phyloP scores from a whole-genome alignment of 129 eudicot genomes.

The Flaveria trinervia region DNA sequence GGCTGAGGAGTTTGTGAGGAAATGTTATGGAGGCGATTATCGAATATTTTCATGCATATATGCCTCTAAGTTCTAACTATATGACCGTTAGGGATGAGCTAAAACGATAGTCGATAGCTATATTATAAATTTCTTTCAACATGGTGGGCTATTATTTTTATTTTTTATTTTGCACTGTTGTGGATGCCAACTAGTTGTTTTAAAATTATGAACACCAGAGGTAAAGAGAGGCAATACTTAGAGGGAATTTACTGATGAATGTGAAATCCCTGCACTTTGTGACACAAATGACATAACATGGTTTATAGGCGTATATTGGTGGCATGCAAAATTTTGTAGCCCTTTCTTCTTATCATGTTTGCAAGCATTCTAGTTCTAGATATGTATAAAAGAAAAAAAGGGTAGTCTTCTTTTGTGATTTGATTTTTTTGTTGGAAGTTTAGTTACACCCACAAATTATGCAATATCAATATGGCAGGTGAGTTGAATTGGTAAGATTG shows the following conservation, averaged over 20 bases:
- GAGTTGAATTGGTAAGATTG: constrained; percentile 8
- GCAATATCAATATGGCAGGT: background rate
- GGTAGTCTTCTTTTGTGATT: background rate
- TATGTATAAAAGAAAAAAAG: background rate
- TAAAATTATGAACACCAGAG: background rate
- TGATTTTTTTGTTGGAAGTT: background rate
- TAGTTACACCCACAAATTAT: background rate
- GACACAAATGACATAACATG: background rate
- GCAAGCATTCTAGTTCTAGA: constrained; percentile 3
- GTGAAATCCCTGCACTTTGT: constrained; percentile 6
- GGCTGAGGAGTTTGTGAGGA: background rate
- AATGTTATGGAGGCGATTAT: background rate
- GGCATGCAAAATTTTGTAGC: constrained; percentile 6
- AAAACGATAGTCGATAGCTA: background rate
- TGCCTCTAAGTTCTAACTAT: background rate
- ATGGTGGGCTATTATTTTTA: background rate
- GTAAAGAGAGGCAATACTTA: background rate
- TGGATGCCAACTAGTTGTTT: background rate
- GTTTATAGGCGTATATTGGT: constrained; percentile 13
- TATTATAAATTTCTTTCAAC: background rate
- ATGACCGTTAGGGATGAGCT: background rate
- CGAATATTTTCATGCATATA: background rate
- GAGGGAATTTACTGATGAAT: background rate
- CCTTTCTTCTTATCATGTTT: background rate
- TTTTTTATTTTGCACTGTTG: background rate